Conservation (phyloP, 1,284 basidiomycete genomes). For the Cystobasidium sp. region DNA sequence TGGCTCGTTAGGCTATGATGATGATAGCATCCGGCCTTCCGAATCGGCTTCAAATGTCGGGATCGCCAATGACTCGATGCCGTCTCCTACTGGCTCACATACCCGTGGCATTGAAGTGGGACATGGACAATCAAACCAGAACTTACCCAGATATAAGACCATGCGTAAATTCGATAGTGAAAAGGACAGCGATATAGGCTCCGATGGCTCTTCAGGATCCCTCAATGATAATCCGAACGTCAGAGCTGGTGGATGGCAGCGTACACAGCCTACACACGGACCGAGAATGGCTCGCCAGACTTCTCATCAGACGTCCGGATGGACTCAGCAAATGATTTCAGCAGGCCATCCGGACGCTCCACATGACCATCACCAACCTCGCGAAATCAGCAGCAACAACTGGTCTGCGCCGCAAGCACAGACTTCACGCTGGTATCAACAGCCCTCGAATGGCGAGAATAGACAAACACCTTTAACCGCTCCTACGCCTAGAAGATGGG, state of each 20-base stretch:
- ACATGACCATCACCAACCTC: neutral
- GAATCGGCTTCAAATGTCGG: conserved; percentile 42
- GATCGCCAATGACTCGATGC: neutral
- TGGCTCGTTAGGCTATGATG: neutral
- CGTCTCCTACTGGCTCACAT: neutral
- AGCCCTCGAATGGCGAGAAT: neutral
- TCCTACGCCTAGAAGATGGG: conserved; percentile 27
- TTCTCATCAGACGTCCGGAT: no score
- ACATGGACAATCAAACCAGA: neutral
- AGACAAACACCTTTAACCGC: conserved; percentile 25
- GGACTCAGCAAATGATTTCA: neutral
- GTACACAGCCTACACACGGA: neutral
- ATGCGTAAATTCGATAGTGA: conserved; percentile 12
- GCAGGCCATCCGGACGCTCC: neutral
- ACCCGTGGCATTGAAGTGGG: neutral
- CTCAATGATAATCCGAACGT: conserved; percentile 23
- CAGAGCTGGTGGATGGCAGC: conserved; percentile 31
- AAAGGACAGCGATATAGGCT: conserved; percentile 11
- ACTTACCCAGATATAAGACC: neutral
- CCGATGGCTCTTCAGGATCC: conserved; percentile 11
- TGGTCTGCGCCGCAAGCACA: neutral
- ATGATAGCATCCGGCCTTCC: conserved; percentile 38
- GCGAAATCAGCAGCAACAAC: neutral
- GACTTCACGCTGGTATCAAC: neutral
- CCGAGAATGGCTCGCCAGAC: no score